Evolutionary conservation across 768 basidiomycete genomes (phyloP), one percentile per base, ranked within the genome.

Genomic region (Leccinum barrowsii): DNA sequence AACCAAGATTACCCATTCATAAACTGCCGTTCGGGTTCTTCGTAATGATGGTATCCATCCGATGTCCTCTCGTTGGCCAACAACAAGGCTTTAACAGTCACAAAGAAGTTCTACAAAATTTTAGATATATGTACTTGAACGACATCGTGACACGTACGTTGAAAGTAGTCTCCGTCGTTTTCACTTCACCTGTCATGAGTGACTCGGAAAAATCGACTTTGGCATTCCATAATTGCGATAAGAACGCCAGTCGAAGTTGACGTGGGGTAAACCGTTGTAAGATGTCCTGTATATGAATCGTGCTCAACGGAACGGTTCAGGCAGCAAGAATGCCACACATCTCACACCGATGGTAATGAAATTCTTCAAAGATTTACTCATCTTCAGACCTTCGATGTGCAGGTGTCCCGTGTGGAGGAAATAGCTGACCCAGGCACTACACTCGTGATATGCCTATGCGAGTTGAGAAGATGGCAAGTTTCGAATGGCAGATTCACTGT

Each of bases 331-430:
- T n/a, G 30, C 22, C 28, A n/a, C 11, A 15, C 7, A 42, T 67
- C 87, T 71, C 67, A 91, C 90, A 66, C 91, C 87, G 57, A 99
- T 97, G 7, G 97, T 98, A 66, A 98, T 97, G 71, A 98, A 99
- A 70, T 99, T 99, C 74, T 99, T 99, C 61, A 99, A 76, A 10
- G 93, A 95, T 76, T 99, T 99, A 77, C 92, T 94, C 97, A 99
- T 99, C 75, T 99, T 99, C 58, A 97, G 78, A 8, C 97, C 97
- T 71, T 97, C 94, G 65, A 99, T 98, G 72, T 98, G 95, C 34
- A 99, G 77, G 77, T 99, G 97, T 11, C 97, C 97, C 0, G 96
- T 98, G 74, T 99, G 97, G 51, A 98, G 77, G 78, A 99, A 99
- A 73, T 98, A 99, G 70, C 97, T 98, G 64, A 98, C 95, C 97